Conservation (phyloP, 2,329 filamentous ascomycete species). For the Fusarium nematophilum region DNA sequence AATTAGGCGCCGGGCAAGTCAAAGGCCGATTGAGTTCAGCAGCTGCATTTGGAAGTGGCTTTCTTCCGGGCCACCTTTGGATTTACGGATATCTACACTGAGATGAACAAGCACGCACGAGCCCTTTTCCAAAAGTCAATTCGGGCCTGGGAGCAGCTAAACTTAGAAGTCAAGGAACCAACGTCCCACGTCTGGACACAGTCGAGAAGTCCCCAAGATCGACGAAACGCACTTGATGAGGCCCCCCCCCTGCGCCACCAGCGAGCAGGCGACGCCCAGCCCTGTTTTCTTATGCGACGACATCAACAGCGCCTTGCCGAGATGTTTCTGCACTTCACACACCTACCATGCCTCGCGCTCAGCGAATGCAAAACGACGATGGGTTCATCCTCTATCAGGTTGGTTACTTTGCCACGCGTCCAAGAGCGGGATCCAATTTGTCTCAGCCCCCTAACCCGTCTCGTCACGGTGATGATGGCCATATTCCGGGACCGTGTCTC, state of each 20-base stretch:
- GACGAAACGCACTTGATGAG: conserved; percentile 17
- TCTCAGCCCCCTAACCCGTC: conserved; percentile 16
- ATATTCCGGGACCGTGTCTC: conserved; percentile 14
- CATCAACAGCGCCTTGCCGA: background rate
- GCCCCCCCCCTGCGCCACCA: conserved; percentile 24
- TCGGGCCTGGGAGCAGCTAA: conserved; percentile 17
- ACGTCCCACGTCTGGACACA: conserved; percentile 11
- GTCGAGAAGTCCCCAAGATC: conserved; percentile 16
- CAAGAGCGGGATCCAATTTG: background rate
- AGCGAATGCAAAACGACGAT: background rate
- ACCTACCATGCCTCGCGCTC: background rate
- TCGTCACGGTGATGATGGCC: conserved; percentile 13
- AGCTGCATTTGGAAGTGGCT: conserved; percentile 18
- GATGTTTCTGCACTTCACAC: background rate
- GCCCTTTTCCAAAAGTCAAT: conserved; percentile 30
- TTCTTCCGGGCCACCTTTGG: too few relatives aligned
- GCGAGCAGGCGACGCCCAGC: conserved; percentile 4
- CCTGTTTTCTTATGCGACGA: conserved; percentile 4
- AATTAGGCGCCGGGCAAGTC: background rate
- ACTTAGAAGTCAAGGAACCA: conserved; percentile 29
- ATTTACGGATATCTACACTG: background rate
- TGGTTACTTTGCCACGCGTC: conserved; percentile 3
- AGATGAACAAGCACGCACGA: conserved; percentile 31
- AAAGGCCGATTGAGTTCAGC: conserved; percentile 3
- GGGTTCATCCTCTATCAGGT: background rate